phyloP scores from a whole-genome alignment of 2,329 filamentous ascomycete genomes.

The Diaporthe citriasiana region DNA sequence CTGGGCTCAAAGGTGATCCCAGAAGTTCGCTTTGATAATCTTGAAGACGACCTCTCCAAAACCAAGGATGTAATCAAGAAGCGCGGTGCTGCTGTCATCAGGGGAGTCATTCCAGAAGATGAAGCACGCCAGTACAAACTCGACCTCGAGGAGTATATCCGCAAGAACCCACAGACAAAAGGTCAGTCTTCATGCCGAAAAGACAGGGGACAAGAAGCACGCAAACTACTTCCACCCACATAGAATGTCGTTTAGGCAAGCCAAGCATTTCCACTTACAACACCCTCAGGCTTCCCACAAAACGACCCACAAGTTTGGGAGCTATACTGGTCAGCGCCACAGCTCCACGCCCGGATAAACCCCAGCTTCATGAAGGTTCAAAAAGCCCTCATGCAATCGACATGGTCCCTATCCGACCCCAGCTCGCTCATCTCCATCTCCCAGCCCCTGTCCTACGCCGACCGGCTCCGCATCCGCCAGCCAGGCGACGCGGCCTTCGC shows the following conservation, averaged over 20 bases:
- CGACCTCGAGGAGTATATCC: slow-evolving; percentile 75
- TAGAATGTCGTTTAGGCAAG: background rate
- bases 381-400: slow-evolving; percentile 66
- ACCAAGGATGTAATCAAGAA: slow-evolving; percentile 67
- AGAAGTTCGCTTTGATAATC: slow-evolving; percentile 61
- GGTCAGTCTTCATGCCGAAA: slow-evolving; percentile 1
- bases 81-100: slow-evolving; percentile 74
- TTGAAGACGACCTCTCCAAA: slow-evolving; percentile 56
- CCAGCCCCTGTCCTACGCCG: slow-evolving; percentile 77
- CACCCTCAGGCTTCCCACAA: slow-evolving; percentile 70
- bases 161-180: slow-evolving; percentile 69
- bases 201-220: background rate
- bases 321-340: slow-evolving; percentile 80
- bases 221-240: background rate
- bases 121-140: slow-evolving; percentile 77
- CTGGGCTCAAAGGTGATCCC: slow-evolving; percentile 66
- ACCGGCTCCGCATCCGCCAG: slow-evolving; percentile 78
- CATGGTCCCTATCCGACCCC: slow-evolving; percentile 37
- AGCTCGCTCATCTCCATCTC: slow-evolving; percentile 60
- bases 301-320: slow-evolving; percentile 80
- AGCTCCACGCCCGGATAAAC: slow-evolving; percentile 77
- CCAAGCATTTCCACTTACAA: background rate
- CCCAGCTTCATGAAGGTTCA: slow-evolving; percentile 74
- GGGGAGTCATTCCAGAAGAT: slow-evolving; percentile 73
- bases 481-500: slow-evolving; percentile 80